phyloP scores from a whole-genome alignment of 495 filamentous ascomycete genomes.

The Aspergillus baeticus region DNA sequence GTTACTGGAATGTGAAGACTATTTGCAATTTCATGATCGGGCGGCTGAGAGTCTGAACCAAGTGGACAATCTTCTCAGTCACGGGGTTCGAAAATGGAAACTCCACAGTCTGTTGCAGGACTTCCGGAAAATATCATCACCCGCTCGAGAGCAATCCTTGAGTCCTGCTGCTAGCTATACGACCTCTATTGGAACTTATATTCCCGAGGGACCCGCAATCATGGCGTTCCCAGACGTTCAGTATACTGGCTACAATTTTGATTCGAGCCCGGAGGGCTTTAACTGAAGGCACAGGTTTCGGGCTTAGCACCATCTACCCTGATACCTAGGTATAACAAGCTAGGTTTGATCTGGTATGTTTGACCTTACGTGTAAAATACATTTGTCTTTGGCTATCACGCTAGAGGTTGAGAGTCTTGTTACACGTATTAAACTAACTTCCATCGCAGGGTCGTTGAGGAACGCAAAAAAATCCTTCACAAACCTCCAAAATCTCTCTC shows the following conservation, averaged over 20 bases:
- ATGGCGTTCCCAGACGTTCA: conserved; percentile 7
- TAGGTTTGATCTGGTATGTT: not conserved
- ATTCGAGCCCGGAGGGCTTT: conserved; percentile 6
- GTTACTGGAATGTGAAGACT: conserved; percentile 33
- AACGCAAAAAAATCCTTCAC: no score
- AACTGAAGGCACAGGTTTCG: not conserved
- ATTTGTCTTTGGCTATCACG: no score
- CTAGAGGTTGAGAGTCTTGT: no score
- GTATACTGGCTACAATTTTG: conserved; percentile 13
- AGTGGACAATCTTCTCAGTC: conserved; percentile 32
- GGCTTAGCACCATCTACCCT: not conserved
- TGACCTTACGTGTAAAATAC: no score
- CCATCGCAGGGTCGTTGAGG: no score
- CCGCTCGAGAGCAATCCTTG: conserved; percentile 13
- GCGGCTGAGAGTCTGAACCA: conserved; percentile 35
- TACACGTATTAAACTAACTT: no score
- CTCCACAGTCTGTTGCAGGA: conserved; percentile 26
- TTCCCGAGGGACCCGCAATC: conserved; percentile 13
- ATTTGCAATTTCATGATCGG: conserved; percentile 36
- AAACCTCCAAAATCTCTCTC: no score
- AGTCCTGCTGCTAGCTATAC: conserved; percentile 16
- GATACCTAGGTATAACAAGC: not conserved
- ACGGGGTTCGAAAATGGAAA: conserved; percentile 37
- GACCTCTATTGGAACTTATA: conserved; percentile 10
- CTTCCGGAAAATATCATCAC: conserved; percentile 27